Evolutionary conservation across 495 filamentous ascomycete genomes (phyloP).

Genomic region (Evernia prunastri): DNA sequence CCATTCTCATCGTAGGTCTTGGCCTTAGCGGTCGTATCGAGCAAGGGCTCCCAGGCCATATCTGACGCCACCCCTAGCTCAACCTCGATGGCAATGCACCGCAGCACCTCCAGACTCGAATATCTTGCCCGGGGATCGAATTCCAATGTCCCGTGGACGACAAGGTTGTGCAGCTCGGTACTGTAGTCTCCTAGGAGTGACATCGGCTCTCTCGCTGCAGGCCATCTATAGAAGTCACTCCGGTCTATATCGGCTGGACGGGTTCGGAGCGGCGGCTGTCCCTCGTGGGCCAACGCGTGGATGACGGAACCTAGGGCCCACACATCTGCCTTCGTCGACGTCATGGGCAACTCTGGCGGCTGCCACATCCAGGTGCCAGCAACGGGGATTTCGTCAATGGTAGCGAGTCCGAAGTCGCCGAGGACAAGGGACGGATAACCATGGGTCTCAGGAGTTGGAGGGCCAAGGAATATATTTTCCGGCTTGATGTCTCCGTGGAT

Average conservation of each 20-base stretch:
- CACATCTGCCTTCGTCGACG: slow-evolving; percentile 12
- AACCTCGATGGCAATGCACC: background rate
- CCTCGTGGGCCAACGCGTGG: slow-evolving; percentile 8
- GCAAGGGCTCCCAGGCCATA: background rate
- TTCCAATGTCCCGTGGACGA: slow-evolving; percentile 3
- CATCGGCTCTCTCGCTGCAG: slow-evolving; percentile 2
- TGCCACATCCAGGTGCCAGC: slow-evolving; percentile 10
- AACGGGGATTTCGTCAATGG: background rate
- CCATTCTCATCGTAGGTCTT: slow-evolving; percentile 13
- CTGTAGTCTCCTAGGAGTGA: background rate
- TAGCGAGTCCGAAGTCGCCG: slow-evolving; percentile 19
- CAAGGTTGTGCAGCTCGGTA: slow-evolving; percentile 5
- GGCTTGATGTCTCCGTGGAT: slow-evolving; percentile 24
- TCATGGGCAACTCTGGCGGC: slow-evolving; percentile 14
- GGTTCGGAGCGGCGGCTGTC: background rate
- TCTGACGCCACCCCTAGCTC: background rate
- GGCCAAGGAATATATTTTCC: slow-evolving; percentile 17
- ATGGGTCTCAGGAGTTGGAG: slow-evolving; percentile 4
- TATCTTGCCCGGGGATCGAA: slow-evolving; percentile 3
- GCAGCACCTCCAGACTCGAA: background rate
- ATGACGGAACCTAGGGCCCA: slow-evolving; percentile 21
- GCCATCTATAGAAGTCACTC: background rate
- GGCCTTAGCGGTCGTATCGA: background rate
- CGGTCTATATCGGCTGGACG: background rate
- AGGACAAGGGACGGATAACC: slow-evolving; percentile 18